Percentiles rank a stretch among this genome's conserved stretches.
Conservation (phyloP, 2,329 filamentous ascomycete species). For the Neonectria magnoliae region DNA sequence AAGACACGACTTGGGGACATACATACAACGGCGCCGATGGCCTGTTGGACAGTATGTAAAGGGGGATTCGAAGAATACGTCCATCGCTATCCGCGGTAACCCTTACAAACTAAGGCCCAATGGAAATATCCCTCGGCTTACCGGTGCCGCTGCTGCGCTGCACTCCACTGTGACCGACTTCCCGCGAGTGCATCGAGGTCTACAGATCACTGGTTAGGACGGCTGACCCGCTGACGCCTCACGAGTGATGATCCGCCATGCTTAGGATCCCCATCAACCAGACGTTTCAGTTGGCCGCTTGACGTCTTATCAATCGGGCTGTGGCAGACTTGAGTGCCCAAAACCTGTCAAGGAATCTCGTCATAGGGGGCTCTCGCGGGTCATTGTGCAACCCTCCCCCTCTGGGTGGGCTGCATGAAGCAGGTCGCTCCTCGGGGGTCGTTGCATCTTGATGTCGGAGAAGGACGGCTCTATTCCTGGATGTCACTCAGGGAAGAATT, state of each 20-base stretch:
- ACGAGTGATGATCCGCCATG: constrained; percentile 13
- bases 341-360: constrained; percentile 12
- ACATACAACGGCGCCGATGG: not conserved
- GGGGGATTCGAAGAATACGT: not conserved
- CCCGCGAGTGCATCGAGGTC: constrained; percentile 14
- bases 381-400: constrained; percentile 18
- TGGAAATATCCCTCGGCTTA: constrained; percentile 1
- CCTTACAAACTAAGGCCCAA: constrained; percentile 16
- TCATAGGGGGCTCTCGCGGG: constrained; percentile 6
- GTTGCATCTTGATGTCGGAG: constrained; percentile 12
- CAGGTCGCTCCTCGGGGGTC: constrained; percentile 2
- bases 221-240: constrained; percentile 11
- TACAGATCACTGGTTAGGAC: constrained; percentile 9
- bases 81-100: constrained; percentile 23
- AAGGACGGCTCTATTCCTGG: constrained; percentile 9
- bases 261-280: not conserved
- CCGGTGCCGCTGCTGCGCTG: constrained; percentile 7
- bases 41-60: constrained; percentile 5
- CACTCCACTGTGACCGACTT: constrained; percentile 5
- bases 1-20: not conserved
- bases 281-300: not conserved
- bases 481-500: not conserved
- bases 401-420: constrained; percentile 10
- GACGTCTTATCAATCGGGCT: constrained; percentile 3
- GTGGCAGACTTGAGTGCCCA: not conserved